These are phyloP conservation scores for Chrysopogon serrulatus DNA, from an alignment of 176 grass and related monocot genomes.

Conservation along the genomic window DNA sequence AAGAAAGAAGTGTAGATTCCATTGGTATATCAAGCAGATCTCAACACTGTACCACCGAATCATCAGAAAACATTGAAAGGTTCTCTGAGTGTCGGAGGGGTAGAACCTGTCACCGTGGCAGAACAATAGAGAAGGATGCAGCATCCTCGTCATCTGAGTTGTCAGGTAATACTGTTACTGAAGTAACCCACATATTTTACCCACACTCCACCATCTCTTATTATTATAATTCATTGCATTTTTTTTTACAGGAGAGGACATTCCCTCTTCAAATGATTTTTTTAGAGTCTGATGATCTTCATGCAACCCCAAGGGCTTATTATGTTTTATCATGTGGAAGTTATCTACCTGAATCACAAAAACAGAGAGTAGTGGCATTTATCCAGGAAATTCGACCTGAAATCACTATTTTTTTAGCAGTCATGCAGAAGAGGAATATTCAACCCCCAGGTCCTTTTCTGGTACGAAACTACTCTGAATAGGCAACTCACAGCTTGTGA, in stretches of 20 bases:
- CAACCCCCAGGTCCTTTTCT: neutral
- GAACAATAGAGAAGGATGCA: neutral
- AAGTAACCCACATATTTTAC: neutral
- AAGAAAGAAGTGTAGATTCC: neutral
- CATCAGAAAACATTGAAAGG: neutral
- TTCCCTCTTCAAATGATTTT: neutral
- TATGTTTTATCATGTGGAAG: neutral
- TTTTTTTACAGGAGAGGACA: constrained; percentile 1
- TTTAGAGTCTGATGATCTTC: neutral
- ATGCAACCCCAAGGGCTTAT: neutral
- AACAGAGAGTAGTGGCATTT: constrained; percentile 17
- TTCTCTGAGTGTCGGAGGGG: neutral
- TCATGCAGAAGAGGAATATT: constrained; percentile 19
- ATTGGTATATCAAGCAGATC: neutral
- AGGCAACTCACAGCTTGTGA: neutral
- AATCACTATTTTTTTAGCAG: constrained; percentile 7
- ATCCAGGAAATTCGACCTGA: constrained; percentile 6
- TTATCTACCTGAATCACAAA: constrained; percentile 6
- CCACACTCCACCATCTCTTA: neutral
- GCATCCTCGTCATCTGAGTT: neutral
- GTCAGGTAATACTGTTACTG: neutral
- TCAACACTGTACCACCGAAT: neutral
- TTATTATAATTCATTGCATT: neutral
- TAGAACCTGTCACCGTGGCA: neutral
- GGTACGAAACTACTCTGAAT: constrained; percentile 3